A percentile compares a stretch with the other conserved stretches of the same genome.
Conservation (phyloP, 2,329 filamentous ascomycete genomes). For the Calonectria pauciramosa region DNA sequence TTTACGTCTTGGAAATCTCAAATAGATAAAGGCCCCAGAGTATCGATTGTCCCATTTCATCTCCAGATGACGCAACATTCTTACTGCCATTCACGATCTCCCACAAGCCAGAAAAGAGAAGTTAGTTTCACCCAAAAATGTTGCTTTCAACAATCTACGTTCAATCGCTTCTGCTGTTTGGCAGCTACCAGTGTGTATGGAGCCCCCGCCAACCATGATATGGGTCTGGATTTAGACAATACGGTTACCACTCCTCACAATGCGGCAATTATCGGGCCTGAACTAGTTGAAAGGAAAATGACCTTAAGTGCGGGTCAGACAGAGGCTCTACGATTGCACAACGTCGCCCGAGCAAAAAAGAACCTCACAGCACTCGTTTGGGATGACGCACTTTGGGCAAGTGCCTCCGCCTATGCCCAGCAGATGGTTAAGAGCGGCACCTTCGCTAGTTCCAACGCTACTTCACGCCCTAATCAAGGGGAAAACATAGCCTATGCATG, state of each 20-base stretch:
- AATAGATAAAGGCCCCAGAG: too few relatives aligned
- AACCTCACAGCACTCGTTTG: constrained; percentile 31
- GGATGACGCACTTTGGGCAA: constrained; percentile 28
- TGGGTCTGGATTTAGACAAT: neutral
- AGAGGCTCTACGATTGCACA: constrained; percentile 32
- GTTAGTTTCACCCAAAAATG: constrained; percentile 20
- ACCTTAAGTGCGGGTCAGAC: constrained; percentile 30
- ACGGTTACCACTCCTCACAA: neutral
- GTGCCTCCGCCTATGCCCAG: constrained; percentile 33
- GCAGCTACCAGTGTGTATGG: constrained; percentile 10
- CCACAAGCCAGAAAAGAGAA: neutral
- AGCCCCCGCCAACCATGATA: constrained; percentile 11
- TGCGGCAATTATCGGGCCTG: neutral
- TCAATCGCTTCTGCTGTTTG: constrained; percentile 20
- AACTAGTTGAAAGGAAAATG: neutral
- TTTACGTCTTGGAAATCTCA: neutral
- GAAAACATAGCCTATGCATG: constrained; percentile 41
- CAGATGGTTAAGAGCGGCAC: constrained; percentile 33
- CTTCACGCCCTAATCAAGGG: constrained; percentile 32
- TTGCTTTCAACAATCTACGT: constrained; percentile 23
- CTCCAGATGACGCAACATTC: neutral
- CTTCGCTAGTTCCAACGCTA: constrained; percentile 30
- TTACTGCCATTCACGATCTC: neutral
- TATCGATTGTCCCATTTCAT: neutral
- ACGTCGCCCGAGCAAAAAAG: constrained; percentile 33